A percentile compares a stretch with the other conserved stretches of the same genome.
Conservation (phyloP, 352 stramenopile species). For the Phytopythium aichiense region DNA sequence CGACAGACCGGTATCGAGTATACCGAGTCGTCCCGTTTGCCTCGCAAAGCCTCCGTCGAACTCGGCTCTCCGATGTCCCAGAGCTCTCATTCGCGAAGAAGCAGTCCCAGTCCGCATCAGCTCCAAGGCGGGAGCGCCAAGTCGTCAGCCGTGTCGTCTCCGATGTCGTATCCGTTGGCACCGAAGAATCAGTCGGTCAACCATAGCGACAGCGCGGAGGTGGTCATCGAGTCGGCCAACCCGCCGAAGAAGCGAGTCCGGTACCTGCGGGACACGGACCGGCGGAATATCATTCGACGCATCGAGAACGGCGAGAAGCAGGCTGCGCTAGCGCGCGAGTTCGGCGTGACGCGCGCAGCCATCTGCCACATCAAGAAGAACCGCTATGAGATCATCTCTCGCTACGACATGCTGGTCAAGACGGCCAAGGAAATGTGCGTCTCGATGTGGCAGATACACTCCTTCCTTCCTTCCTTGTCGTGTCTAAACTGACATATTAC, state of each 20-base stretch:
- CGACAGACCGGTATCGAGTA: neutral
- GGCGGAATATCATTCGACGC: conserved; percentile 59
- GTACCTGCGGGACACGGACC: conserved; percentile 55
- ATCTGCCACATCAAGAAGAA: conserved; percentile 85
- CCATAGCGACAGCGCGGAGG: neutral
- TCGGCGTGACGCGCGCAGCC: conserved; percentile 60
- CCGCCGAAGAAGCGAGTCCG: conserved; percentile 40
- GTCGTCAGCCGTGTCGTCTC: neutral
- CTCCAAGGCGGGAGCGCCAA: neutral
- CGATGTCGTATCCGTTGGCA: conserved; percentile 1
- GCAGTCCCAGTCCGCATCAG: neutral
- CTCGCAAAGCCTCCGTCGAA: neutral
- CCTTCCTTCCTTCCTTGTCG: neutral
- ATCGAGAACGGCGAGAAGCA: conserved; percentile 70
- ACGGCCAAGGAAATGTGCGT: conserved; percentile 52
- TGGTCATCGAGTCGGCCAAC: conserved; percentile 4
- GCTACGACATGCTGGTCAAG: conserved; percentile 54
- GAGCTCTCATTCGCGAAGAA: neutral
- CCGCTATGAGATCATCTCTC: conserved; percentile 60
- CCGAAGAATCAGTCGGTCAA: conserved; percentile 1
- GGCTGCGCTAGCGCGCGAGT: conserved; percentile 49
- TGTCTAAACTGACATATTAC: no score
- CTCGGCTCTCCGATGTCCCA: neutral
- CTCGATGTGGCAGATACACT: neutral
- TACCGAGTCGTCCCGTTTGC: neutral